Conservation (phyloP, 768 basidiomycete species). For the Phanerochaete sordida region DNA sequence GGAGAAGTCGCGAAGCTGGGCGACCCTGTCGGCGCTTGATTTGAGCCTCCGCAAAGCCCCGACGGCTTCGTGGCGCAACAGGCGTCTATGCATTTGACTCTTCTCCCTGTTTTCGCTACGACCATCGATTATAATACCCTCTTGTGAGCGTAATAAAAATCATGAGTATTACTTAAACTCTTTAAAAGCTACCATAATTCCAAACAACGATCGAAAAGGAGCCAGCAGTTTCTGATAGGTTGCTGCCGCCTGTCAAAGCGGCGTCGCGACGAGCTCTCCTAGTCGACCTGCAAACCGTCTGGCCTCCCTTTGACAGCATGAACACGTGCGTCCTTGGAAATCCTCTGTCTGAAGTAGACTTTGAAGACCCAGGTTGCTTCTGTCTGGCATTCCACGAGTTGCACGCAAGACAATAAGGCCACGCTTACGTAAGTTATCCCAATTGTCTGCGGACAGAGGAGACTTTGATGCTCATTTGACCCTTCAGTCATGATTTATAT, state of each 20-base stretch:
- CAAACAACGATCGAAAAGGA: no score
- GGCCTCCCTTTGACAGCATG: no score
- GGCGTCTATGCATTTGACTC: not conserved
- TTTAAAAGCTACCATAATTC: no score
- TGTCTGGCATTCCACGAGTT: not conserved
- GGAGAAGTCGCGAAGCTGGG: no score
- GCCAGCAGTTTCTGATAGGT: no score
- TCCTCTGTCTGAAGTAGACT: no score
- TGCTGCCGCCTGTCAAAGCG: no score
- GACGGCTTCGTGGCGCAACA: not conserved
- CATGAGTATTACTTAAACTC: no score
- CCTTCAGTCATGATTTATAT: not conserved
- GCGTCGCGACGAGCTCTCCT: no score
- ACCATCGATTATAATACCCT: not conserved
- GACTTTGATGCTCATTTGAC: not conserved
- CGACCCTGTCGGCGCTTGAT: not conserved
- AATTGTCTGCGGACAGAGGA: constrained; percentile 4
- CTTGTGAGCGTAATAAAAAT: no score
- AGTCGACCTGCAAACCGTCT: no score
- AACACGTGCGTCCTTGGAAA: no score
- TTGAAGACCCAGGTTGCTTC: not conserved
- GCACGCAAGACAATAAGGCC: constrained; percentile 1
- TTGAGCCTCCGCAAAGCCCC: not conserved
- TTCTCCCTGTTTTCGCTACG: not conserved
- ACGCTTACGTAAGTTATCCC: constrained; percentile 3